These are phyloP conservation scores for Epichloe aotearoae DNA, from an alignment of 2,329 filamentous ascomycete species.

Conservation along the genomic window DNA sequence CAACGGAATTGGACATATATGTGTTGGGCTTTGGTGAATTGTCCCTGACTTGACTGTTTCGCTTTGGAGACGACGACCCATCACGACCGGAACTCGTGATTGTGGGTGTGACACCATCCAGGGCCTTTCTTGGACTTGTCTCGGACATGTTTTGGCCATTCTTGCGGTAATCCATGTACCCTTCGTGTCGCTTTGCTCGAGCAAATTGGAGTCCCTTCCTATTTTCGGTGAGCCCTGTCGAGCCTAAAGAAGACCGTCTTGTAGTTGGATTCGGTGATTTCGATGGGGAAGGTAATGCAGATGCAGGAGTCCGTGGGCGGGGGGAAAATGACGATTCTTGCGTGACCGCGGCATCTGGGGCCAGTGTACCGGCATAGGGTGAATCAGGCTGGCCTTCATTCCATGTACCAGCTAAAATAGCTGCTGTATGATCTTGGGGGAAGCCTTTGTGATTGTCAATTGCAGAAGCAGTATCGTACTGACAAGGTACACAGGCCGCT, in stretches of 20 bases:
- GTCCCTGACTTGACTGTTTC: not conserved
- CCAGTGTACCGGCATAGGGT: conserved; percentile 24
- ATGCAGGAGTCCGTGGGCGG: not conserved
- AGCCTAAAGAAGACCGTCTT: not conserved
- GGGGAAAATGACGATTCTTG: conserved; percentile 9
- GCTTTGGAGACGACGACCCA: conserved; percentile 10
- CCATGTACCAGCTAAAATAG: conserved; percentile 44
- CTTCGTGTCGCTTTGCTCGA: conserved; percentile 1
- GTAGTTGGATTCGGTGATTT: not conserved
- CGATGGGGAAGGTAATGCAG: not conserved
- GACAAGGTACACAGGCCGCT: conserved; percentile 14
- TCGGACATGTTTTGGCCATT: not conserved
- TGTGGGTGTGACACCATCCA: not conserved
- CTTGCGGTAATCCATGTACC: not conserved
- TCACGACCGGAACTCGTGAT: conserved; percentile 5
- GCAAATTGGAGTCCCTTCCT: not conserved
- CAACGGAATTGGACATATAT: not conserved
- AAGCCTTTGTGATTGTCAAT: conserved; percentile 13
- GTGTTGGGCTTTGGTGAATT: not conserved
- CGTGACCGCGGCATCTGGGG: conserved; percentile 7
- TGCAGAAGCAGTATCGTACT: conserved; percentile 20
- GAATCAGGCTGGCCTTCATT: conserved; percentile 52
- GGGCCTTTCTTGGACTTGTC: not conserved
- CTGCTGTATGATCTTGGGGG: conserved; percentile 36
- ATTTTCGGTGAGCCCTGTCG: not conserved